Evolutionary conservation across 2,329 filamentous ascomycete genomes (phyloP), one percentile per base, ranked within the genome.

Genomic region (Calonectria hawksworthii): DNA sequence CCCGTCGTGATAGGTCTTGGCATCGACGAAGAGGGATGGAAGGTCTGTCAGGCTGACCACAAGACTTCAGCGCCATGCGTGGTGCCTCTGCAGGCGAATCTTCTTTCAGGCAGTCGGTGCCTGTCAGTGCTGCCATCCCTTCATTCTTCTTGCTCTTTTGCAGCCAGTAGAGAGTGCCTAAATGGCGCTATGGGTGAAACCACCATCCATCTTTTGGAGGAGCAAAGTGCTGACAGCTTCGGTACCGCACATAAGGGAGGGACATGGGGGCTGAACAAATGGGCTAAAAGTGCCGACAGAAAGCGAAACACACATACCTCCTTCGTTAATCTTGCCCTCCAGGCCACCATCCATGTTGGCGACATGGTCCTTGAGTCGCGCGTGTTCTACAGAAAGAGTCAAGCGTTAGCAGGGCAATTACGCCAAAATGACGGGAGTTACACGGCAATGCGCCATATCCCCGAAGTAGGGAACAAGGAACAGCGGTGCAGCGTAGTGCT

Each of bases 241-340:
- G 38, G 67, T 28, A 10, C 10, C 10, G 52, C 56, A 61, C 56
- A 16, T 18, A 14, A 28, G 67, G 44, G 18, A 21, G 18, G 51
- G 64, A 69, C 26, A 30, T 26, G 28, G 28, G 56, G 28, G 34
- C 56, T 61, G 32, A 61, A 28, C 13, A 73, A 68, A 71, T 71
- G 73, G 72, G 52, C 75, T 66, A 68, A 34, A 78, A 78, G 76
- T 80, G 74, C 77, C 76, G 75, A 81, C 66, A 79, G 76, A 80
- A 79, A 78, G 76, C 75, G 78, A 73, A 74, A 64, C 47, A 26
- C 66, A 90, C 94, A 89, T 87, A 96, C 95, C 97, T 90, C 94
- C 97, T 94, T 99, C 98, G 81, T 98, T 91, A 77, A 99, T 93
- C 83, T 91, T 94, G 65, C 96, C 95, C 86, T 99, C 97, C 23